phyloP scores from a whole-genome alignment of 2,329 filamentous ascomycete species.

The Juglanconis juglandina region DNA sequence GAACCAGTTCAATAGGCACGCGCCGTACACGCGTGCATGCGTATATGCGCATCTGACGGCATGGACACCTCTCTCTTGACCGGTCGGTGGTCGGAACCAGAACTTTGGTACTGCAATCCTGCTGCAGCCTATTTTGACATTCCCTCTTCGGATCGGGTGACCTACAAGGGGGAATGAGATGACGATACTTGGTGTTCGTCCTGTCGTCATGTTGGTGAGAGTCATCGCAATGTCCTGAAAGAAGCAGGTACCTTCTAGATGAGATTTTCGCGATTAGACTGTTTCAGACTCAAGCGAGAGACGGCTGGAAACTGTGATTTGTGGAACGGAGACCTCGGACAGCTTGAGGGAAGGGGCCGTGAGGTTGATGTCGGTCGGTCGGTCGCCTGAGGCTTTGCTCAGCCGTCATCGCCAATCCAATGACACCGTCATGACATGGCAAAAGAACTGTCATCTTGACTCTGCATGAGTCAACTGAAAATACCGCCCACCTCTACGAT shows the following conservation, averaged over 20 bases:
- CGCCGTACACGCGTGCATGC: neutral
- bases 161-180: neutral
- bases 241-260: neutral
- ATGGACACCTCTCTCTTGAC: neutral
- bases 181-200: neutral
- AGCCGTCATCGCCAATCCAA: neutral
- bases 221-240: conserved; percentile 3
- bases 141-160: neutral
- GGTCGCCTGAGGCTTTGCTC: neutral
- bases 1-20: neutral
- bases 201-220: neutral
- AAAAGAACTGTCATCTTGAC: neutral
- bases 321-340: conserved; percentile 12
- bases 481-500: neutral
- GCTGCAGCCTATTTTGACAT: neutral
- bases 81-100: neutral
- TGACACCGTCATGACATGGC: too few relatives aligned
- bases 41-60: conserved; percentile 4
- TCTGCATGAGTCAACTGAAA: neutral
- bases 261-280: conserved; percentile 15
- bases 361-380: neutral
- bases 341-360: neutral
- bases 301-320: conserved; percentile 9
- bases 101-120: neutral
- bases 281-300: conserved; percentile 18